Base-by-base conservation (phyloP, 768 basidiomycete genomes). In the Amanita jacksonii region DNA sequence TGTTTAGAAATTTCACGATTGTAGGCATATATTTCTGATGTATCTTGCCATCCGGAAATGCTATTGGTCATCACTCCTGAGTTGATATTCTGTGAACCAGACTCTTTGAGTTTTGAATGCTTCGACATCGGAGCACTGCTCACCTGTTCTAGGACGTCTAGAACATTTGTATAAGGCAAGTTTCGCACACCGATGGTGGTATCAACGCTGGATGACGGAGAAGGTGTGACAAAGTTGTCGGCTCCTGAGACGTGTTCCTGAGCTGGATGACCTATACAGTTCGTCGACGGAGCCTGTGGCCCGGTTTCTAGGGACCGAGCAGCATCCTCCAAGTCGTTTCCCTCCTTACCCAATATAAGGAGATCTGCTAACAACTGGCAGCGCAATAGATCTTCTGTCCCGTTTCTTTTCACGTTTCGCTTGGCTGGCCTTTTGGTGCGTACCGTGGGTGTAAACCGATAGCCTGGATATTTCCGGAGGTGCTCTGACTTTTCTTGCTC, bases 371-470 rank as follows among this genome's bases (percentile, higher is more conserved):
- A 65, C 33, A 62, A 58, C 50, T 65, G 61, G 56, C 72, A 76
- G 8, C 77, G 74, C 40, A 59, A 55, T 40, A 68, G 60, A 48
- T 78, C 77, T 43, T 66, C 63, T 15, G 48, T 53, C 25, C 70
- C 66, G 38, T 76, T 76, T 49, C 75, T 62, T 55, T 71, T 71
- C 18, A 75, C 70, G 8, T 70, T 75, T 32, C 76, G 65, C 51
- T 70, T 76, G 12, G 68, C 43, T 1, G 68, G 68, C 35, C 66
- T 69, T 47, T 66, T 67, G 4, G 63, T 51, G 5, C 74, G 70
- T 8, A 58, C 52, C 24, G 59, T 57, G 4, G 77, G 77, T 18
- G 62, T 59, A 60, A 75, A 81, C 8, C 70, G 69, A 51, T 81
- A 81, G 48, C 66, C 62, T 10, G 79, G 77, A 49, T 79, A 69